phyloP scores from a whole-genome alignment of 805 yeast species.

The Wickerhamomyces mucosus region DNA sequence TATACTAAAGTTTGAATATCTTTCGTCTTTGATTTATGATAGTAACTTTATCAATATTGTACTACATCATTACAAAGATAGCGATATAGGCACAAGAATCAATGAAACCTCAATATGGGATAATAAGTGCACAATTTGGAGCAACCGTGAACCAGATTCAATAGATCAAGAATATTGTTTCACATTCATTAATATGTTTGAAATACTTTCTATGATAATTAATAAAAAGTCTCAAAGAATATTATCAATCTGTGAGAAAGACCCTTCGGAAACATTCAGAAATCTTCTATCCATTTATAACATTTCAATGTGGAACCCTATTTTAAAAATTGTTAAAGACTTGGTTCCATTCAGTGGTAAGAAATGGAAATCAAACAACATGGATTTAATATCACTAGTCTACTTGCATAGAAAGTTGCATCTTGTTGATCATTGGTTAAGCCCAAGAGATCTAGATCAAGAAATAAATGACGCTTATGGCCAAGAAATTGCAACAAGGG shows the following conservation, averaged over 20 bases:
- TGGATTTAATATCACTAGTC: slow-evolving; percentile 87
- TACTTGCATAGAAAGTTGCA: slow-evolving; percentile 66
- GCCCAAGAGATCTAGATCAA: slow-evolving; percentile 68
- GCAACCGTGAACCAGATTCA: slow-evolving; percentile 18
- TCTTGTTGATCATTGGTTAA: slow-evolving; percentile 80
- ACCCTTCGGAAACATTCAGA: slow-evolving; percentile 54
- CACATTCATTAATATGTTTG: slow-evolving; percentile 41
- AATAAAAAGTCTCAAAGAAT: slow-evolving; percentile 68
- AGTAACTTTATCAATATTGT: slow-evolving; percentile 36
- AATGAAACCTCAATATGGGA: slow-evolving; percentile 11
- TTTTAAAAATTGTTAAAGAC: slow-evolving; percentile 64
- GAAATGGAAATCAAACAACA: slow-evolving; percentile 87
- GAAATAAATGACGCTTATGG: slow-evolving; percentile 72
- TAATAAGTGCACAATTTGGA: background rate
- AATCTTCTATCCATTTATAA: slow-evolving; percentile 54
- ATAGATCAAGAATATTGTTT: slow-evolving; percentile 31
- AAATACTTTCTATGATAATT: slow-evolving; percentile 46
- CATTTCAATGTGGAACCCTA: slow-evolving; percentile 52
- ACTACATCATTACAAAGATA: slow-evolving; percentile 12
- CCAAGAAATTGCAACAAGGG: slow-evolving; percentile 78
- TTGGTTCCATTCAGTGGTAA: slow-evolving; percentile 86
- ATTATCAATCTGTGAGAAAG: slow-evolving; percentile 48
- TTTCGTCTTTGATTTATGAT: slow-evolving; percentile 67
- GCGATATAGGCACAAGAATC: slow-evolving; percentile 21
- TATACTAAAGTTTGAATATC: slow-evolving; percentile 66